Evolutionary conservation across 345 rosid species (phyloP).

Genomic region (Populus pruinosa): DNA sequence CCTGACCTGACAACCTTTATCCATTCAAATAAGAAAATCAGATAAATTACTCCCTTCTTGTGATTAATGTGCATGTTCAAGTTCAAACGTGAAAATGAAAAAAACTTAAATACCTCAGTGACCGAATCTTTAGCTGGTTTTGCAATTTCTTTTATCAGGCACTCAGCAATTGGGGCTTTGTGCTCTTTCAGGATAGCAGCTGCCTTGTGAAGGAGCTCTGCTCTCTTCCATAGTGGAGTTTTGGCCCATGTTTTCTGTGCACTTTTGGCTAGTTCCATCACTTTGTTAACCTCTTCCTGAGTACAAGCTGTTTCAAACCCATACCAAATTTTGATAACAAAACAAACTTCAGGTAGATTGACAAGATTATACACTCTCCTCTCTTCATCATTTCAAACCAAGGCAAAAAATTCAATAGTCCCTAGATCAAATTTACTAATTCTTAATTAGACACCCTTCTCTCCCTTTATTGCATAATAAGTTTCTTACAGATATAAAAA

Average conservation of each 20-base stretch:
- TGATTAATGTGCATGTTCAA: background rate
- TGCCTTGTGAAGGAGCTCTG: conserved; percentile 95
- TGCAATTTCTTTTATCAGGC: conserved; percentile 93
- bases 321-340: too few relatives aligned
- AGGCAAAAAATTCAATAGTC: background rate
- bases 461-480: background rate
- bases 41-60: background rate
- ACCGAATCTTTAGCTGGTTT: conserved; percentile 96
- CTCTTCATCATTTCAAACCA: background rate
- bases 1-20: conserved; percentile 92
- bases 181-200: conserved; percentile 86
- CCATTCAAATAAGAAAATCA: background rate
- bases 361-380: background rate
- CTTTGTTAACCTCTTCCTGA: conserved; percentile 92
- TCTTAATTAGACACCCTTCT: background rate
- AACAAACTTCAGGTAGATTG: background rate
- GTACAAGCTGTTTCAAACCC: conserved; percentile 62
- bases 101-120: conserved; percentile 54
- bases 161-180: conserved; percentile 81
- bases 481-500: background rate
- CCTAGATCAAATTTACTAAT: background rate
- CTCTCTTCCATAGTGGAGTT: conserved; percentile 97
- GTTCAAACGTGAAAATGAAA: background rate
- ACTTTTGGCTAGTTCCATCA: conserved; percentile 71
- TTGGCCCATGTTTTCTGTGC: conserved; percentile 94